Evolutionary conservation across 805 yeast genomes (phyloP).

Genomic region (Lipomyces kockii): DNA sequence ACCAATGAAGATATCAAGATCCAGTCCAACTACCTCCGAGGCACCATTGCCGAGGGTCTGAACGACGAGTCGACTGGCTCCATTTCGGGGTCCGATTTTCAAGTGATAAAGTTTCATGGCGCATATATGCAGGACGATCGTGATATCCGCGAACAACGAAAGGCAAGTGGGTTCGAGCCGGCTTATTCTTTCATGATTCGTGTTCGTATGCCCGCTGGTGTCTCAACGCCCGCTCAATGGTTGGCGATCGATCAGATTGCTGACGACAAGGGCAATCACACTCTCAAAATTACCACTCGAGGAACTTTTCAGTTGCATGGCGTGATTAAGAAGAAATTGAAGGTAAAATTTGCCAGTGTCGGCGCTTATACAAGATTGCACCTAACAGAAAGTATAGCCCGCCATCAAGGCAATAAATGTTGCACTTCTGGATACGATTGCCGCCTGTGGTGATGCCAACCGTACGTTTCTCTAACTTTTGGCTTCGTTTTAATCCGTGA

Average conservation of each 20-base stretch:
- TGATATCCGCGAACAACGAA: constrained; percentile 90
- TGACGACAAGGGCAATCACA: constrained; percentile 82
- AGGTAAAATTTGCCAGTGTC: constrained; percentile 45
- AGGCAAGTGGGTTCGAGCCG: constrained; percentile 90
- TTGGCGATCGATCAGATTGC: constrained; percentile 80
- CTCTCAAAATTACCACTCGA: constrained; percentile 92
- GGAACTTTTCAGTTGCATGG: constrained; percentile 98
- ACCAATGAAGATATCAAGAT: constrained; percentile 96
- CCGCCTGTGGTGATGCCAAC: constrained; percentile 98
- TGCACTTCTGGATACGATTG: constrained; percentile 87
- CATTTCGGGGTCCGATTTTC: constrained; percentile 87
- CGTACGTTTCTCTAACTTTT: constrained; percentile 48
- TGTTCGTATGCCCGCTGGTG: constrained; percentile 92
- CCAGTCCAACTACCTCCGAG: constrained; percentile 84
- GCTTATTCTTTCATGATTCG: constrained; percentile 97
- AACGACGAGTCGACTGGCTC: constrained; percentile 86
- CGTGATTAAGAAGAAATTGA: constrained; percentile 83
- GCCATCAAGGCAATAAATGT: constrained; percentile 92
- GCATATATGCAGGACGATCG: constrained; percentile 98
- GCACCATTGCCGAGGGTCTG: constrained; percentile 88
- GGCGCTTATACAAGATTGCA: background rate
- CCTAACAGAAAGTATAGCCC: constrained; percentile 41
- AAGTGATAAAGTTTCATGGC: constrained; percentile 95
- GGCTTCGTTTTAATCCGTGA: background rate
- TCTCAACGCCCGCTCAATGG: constrained; percentile 87